Conservation (phyloP, 2,329 filamentous ascomycete species). For the Diaporthe sp. region DNA sequence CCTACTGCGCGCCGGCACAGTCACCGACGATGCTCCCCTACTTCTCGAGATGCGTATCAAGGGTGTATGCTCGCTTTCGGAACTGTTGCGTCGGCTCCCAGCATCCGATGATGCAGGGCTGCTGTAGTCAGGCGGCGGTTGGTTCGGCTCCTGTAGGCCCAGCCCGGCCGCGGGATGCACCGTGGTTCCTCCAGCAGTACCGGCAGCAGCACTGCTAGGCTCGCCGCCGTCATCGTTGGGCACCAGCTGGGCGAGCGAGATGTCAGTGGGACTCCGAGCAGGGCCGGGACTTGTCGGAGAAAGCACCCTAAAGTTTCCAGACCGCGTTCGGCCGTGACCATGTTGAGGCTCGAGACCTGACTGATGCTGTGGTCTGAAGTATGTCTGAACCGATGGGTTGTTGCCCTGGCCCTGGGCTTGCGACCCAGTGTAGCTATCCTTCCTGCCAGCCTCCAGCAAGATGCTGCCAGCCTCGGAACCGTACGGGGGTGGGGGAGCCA, state of each 20-base stretch:
- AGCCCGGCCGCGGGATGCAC: constrained; percentile 53
- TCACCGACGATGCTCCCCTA: constrained; percentile 62
- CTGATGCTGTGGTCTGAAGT: constrained; percentile 50
- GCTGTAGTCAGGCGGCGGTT: constrained; percentile 79
- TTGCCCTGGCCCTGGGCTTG: constrained; percentile 56
- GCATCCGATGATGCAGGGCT: constrained; percentile 73
- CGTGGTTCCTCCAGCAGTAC: constrained; percentile 48
- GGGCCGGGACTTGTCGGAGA: constrained; percentile 89
- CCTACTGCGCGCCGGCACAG: constrained; percentile 46
- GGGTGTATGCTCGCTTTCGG: constrained; percentile 67
- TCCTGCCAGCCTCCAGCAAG: constrained; percentile 85
- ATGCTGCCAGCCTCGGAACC: constrained; percentile 98
- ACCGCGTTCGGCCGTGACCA: constrained; percentile 80
- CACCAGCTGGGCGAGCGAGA: constrained; percentile 89
- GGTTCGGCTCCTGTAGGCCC: constrained; percentile 67
- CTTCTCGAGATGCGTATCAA: constrained; percentile 64
- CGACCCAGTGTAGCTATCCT: constrained; percentile 65
- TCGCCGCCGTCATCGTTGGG: constrained; percentile 80
- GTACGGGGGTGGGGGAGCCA: constrained; percentile 95
- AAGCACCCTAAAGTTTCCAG: constrained; percentile 79
- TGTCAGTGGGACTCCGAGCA: constrained; percentile 91
- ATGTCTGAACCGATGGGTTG: constrained; percentile 61
- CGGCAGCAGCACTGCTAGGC: constrained; percentile 63
- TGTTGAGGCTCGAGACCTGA: constrained; percentile 60
- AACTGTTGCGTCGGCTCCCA: constrained; percentile 68